A percentile compares a stretch with the other conserved stretches of the same genome.
Evolutionary conservation across 2,329 filamentous ascomycete species (phyloP).

Genomic region (Ophiostoma quercus): DNA sequence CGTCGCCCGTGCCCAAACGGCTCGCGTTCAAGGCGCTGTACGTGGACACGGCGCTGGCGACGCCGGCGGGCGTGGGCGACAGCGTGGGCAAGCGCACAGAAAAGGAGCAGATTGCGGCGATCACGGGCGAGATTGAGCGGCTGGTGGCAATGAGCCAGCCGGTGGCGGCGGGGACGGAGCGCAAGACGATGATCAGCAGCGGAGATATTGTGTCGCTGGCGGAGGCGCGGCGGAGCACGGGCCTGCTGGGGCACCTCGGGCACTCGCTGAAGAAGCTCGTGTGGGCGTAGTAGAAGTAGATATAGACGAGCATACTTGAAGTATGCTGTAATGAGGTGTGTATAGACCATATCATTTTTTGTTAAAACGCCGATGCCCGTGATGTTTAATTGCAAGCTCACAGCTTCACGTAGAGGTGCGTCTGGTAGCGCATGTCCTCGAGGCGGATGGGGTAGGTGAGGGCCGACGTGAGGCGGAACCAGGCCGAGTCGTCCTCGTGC

Average conservation of each 20-base stretch:
- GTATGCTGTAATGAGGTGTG: background rate
- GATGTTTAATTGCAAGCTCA: background rate
- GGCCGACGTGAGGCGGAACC: constrained; percentile 68
- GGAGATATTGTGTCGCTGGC: constrained; percentile 75
- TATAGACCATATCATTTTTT: background rate
- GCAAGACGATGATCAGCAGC: constrained; percentile 47
- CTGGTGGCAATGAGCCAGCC: constrained; percentile 51
- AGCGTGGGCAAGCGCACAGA: constrained; percentile 42
- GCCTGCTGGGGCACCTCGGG: constrained; percentile 77
- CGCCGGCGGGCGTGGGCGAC: constrained; percentile 38
- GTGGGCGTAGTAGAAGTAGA: constrained; percentile 51
- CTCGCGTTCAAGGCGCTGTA: constrained; percentile 55
- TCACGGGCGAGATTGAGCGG: constrained; percentile 72
- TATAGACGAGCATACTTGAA: background rate
- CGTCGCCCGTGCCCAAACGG: constrained; percentile 34
- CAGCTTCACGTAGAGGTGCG: constrained; percentile 67
- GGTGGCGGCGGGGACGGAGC: constrained; percentile 37
- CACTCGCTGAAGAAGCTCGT: constrained; percentile 92
- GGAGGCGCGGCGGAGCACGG: constrained; percentile 82
- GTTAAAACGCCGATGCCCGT: background rate
- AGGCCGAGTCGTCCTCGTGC: constrained; percentile 68
- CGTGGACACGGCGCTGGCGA: constrained; percentile 45
- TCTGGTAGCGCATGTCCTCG: constrained; percentile 93
- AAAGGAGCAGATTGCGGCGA: constrained; percentile 52
- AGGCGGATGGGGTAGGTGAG: constrained; percentile 77